These are phyloP conservation scores for Oxalis stricta DNA, from an alignment of 441 rosid genomes.

Conservation along the genomic window DNA sequence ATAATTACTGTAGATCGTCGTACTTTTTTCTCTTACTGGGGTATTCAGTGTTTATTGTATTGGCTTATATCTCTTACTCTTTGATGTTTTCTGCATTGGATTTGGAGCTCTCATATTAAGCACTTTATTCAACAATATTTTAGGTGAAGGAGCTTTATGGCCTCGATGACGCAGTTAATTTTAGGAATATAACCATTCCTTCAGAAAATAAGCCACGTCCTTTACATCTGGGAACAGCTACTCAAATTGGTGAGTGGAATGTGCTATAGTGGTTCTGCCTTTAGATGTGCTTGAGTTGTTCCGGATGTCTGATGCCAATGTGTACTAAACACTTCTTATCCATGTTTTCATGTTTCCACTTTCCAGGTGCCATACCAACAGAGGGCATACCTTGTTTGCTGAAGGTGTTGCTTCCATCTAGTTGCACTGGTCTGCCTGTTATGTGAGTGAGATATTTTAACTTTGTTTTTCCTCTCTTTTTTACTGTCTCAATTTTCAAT, in stretches of 20 bases:
- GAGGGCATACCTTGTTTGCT: constrained; percentile 96
- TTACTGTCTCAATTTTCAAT: background rate
- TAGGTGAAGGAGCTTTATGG: constrained; percentile 96
- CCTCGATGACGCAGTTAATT: constrained; percentile 53
- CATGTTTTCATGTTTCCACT: no score
- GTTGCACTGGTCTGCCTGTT: constrained; percentile 65
- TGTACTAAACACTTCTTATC: background rate
- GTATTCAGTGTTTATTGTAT: background rate
- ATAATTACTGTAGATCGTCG: background rate
- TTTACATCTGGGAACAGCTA: constrained; percentile 84
- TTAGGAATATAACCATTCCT: constrained; percentile 66
- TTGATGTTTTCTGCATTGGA: background rate
- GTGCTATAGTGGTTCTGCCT: no score
- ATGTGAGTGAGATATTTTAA: constrained; percentile 36
- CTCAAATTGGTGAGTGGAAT: constrained; percentile 81
- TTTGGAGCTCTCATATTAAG: background rate
- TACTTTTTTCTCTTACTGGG: background rate
- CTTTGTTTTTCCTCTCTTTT: background rate
- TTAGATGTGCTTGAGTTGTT: no score
- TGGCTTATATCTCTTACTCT: background rate
- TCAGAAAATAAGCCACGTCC: constrained; percentile 77
- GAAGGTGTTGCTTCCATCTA: constrained; percentile 88
- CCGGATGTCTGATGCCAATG: background rate
- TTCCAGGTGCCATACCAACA: constrained; percentile 77
- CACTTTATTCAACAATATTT: background rate